phyloP scores from a whole-genome alignment of 495 filamentous ascomycete genomes.

The Podospora fimiseda region DNA sequence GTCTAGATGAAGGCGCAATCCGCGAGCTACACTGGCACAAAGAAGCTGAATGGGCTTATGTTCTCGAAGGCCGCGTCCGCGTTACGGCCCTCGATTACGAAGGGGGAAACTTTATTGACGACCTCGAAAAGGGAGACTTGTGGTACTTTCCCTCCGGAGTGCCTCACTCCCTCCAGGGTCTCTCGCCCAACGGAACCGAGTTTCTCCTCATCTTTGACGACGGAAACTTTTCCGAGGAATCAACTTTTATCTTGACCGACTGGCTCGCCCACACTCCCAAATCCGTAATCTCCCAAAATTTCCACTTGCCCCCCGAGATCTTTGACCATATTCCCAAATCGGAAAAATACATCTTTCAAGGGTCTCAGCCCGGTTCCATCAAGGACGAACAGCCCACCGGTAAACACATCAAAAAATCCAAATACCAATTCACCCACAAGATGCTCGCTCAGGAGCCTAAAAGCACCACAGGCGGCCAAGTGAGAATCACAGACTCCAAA shows the following conservation, averaged over 20 bases:
- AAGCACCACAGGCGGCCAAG: slow-evolving; percentile 48
- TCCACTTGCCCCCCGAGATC: slow-evolving; percentile 51
- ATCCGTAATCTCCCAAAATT: slow-evolving; percentile 59
- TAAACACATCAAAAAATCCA: slow-evolving; percentile 51
- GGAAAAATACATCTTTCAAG: slow-evolving; percentile 68
- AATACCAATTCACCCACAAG: slow-evolving; percentile 53
- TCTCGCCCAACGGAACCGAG: slow-evolving; percentile 60
- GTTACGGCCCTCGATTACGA: slow-evolving; percentile 63
- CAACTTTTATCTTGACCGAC: slow-evolving; percentile 61
- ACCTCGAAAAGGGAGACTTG: slow-evolving; percentile 61
- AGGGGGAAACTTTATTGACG: slow-evolving; percentile 62
- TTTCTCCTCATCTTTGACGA: slow-evolving; percentile 67
- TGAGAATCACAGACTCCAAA: slow-evolving; percentile 58
- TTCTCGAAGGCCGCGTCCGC: slow-evolving; percentile 53
- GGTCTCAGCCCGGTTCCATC: slow-evolving; percentile 41
- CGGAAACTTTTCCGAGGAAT: slow-evolving; percentile 63
- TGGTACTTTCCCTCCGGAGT: slow-evolving; percentile 73
- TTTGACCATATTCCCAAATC: slow-evolving; percentile 51
- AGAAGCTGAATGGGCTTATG: slow-evolving; percentile 64
- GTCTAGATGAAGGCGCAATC: slow-evolving; percentile 59
- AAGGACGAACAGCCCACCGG: slow-evolving; percentile 38
- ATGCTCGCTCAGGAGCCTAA: slow-evolving; percentile 54
- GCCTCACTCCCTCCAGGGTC: slow-evolving; percentile 63
- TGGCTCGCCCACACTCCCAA: slow-evolving; percentile 62
- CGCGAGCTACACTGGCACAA: slow-evolving; percentile 71